Conservation (phyloP, 140 eudicot species). For the Cichorium intybus region DNA sequence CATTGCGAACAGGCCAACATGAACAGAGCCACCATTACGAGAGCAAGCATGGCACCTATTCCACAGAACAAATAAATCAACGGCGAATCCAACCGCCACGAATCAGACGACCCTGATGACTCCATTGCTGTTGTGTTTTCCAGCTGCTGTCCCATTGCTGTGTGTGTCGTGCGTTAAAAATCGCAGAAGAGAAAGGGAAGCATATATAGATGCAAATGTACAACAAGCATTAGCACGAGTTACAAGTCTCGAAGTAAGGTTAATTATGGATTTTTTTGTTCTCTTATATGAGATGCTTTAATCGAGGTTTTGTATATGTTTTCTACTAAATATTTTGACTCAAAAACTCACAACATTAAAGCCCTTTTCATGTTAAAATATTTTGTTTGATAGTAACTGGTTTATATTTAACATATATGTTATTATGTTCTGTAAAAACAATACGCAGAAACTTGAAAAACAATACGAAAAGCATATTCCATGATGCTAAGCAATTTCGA, state of each 20-base stretch:
- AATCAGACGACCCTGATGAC: neutral
- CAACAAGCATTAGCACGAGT: slow-evolving; percentile 7
- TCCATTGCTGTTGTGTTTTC: slow-evolving; percentile 19
- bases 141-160: slow-evolving; percentile 10
- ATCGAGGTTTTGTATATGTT: no score
- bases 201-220: slow-evolving; percentile 15
- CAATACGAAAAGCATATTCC: neutral
- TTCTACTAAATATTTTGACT: neutral
- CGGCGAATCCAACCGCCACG: slow-evolving; percentile 46
- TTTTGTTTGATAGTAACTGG: neutral
- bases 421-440: neutral
- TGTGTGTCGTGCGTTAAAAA: neutral
- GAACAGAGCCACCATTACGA: slow-evolving; percentile 49
- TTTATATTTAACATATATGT: neutral
- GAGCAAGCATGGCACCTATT: slow-evolving; percentile 45
- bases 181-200: neutral
- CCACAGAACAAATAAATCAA: slow-evolving; percentile 51
- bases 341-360: neutral
- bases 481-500: neutral
- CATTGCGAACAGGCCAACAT: slow-evolving; percentile 48
- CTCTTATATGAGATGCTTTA: neutral
- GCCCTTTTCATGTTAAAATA: neutral
- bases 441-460: neutral
- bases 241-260: slow-evolving; percentile 10
- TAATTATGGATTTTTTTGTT: neutral